These are phyloP conservation scores for Cordyceps sp. DNA, from an alignment of 2,329 filamentous ascomycete genomes.

Conservation along the genomic window DNA sequence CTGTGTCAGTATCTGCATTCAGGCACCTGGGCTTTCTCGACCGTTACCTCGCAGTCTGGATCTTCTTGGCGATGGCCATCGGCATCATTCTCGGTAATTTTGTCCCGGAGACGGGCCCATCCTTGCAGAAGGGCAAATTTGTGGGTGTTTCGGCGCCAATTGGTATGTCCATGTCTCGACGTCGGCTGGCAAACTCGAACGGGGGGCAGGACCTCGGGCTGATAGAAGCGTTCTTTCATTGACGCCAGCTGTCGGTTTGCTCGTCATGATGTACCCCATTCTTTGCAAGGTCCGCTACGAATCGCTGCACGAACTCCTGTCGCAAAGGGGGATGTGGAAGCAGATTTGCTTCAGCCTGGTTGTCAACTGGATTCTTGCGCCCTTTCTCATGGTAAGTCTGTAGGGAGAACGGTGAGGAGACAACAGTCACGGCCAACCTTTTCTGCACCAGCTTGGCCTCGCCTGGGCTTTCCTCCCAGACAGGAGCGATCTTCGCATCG, in stretches of 20 bases:
- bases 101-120: conserved; percentile 40
- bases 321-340: conserved; percentile 48
- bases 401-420: too few species aligned
- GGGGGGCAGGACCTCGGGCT: too few species aligned
- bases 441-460: conserved; percentile 41
- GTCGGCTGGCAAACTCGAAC: too few species aligned
- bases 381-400: conserved; percentile 55
- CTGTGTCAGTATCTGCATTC: too few species aligned
- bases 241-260: conserved; percentile 49
- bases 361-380: conserved; percentile 71
- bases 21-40: conserved; percentile 44
- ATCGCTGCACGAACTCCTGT: conserved; percentile 49
- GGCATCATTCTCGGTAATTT: conserved; percentile 67
- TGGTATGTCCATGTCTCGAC: conserved; percentile 20
- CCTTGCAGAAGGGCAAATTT: conserved; percentile 54
- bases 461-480: conserved; percentile 54
- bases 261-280: conserved; percentile 93
- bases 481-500: conserved; percentile 38
- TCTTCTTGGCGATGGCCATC: conserved; percentile 60
- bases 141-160: conserved; percentile 53
- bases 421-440: not conserved
- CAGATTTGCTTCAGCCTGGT: conserved; percentile 65
- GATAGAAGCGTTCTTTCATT: not conserved
- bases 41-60: conserved; percentile 53
- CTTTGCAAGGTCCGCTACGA: conserved; percentile 76